These are phyloP conservation scores for Dryadomyces quercivorus DNA, from an alignment of 2,329 filamentous ascomycete species.

Conservation along the genomic window DNA sequence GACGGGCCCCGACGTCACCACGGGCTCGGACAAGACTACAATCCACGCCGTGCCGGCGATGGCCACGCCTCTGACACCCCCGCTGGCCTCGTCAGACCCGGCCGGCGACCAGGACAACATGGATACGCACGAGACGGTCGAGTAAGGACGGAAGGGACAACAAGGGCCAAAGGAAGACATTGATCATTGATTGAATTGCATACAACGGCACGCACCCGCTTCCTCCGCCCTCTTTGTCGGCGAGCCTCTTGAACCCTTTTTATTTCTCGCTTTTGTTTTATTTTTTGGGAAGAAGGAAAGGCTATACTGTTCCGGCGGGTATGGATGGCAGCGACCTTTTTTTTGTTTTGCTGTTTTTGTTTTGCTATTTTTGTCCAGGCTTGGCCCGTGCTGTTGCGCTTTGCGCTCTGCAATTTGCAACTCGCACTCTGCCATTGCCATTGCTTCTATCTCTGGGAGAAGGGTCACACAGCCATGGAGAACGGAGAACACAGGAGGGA, in stretches of 20 bases:
- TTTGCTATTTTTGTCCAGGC: too few species aligned
- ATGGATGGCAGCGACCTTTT: too few species aligned
- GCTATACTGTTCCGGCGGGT: not conserved
- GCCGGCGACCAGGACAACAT: constrained; percentile 1
- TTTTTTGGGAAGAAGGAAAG: not conserved
- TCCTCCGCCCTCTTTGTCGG: not conserved
- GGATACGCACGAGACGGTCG: not conserved
- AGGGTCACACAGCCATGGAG: not conserved
- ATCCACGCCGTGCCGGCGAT: not conserved
- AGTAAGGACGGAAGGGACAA: not conserved
- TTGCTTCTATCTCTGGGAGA: not conserved
- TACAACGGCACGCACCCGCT: not conserved
- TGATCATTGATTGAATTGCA: too few species aligned
- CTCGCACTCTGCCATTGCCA: not conserved
- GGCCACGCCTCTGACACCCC: constrained; percentile 9
- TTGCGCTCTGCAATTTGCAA: too few species aligned
- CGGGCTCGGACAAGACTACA: not conserved
- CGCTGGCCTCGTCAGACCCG: constrained; percentile 6
- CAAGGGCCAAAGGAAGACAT: not conserved
- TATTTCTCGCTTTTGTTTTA: not conserved
- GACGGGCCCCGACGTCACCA: not conserved
- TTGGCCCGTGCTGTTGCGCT: too few species aligned
- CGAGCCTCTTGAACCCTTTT: too few species aligned
- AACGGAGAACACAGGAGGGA: not conserved
- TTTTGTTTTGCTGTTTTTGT: too few species aligned